Conservation (phyloP, 345 rosid genomes). For the Clausena lansium region DNA sequence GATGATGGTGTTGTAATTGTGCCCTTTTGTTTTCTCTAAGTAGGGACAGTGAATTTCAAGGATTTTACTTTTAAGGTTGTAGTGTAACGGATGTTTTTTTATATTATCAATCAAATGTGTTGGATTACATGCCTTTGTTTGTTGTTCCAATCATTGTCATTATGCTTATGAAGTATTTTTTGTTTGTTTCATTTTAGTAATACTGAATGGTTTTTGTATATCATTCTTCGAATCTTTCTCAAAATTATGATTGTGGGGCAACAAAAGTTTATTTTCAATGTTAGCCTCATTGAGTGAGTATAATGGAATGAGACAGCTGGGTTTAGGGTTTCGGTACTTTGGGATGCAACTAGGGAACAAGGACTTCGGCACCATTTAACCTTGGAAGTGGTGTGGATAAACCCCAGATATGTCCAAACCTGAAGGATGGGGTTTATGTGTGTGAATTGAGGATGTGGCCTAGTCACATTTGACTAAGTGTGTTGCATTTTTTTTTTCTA, state of each 20-base stretch:
- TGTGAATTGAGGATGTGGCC: background rate
- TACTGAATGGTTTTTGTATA: background rate
- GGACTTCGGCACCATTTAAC: background rate
- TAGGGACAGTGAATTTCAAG: background rate
- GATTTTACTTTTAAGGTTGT: background rate
- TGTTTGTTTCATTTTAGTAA: background rate
- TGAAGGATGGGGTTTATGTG: background rate
- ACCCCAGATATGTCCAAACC: background rate
- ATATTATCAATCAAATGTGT: constrained; percentile 2
- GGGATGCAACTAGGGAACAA: background rate
- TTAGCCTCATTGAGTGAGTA: background rate
- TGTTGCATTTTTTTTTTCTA: no score
- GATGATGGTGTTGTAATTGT: background rate
- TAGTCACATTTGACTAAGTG: background rate
- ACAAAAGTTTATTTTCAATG: background rate
- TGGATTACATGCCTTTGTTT: background rate
- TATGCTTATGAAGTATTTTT: background rate
- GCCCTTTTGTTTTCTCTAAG: background rate
- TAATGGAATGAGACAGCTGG: background rate
- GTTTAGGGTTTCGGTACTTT: background rate
- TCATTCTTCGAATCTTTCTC: background rate
- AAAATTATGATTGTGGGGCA: background rate
- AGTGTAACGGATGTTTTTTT: background rate
- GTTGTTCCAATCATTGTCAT: background rate
- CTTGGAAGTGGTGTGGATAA: background rate